Base-by-base conservation (phyloP, 2,329 filamentous ascomycete genomes). In the Plectosphaerella plurivora region DNA sequence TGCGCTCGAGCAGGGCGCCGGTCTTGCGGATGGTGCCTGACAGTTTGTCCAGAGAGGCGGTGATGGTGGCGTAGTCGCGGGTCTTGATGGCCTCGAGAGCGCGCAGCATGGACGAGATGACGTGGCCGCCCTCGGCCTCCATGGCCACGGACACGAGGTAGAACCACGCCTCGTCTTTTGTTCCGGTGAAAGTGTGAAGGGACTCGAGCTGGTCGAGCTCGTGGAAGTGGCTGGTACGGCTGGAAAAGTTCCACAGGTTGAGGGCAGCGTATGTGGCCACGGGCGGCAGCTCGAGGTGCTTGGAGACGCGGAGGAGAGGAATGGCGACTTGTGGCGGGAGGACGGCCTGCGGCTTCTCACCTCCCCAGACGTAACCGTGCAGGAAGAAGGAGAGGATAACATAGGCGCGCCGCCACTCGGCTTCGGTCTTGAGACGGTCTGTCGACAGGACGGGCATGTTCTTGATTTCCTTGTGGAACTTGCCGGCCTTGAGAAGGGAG, bases 81-180 rank as follows among this genome's bases (percentile, higher is more conserved):
- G 73, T 67, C 50, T 82, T 78, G 41, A 86, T 85, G 4, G 88
- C 86, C 14, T 83, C 73, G 11, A 97, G 86, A 2, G 92, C 92
- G 25, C 79, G 72, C 22, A 95, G 74, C 85, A 96, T 91, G 51
- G 86, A 68, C 0, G 89, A 87, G 53, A 97, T 85, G 35, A 90
- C 82, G 0, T 79, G 75, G 0, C 86, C 91, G 0, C 88, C 91
- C 46, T 85, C 81, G 35, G 90, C 88, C 71, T 97, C 93, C 66
- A 97, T 95, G 16, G 92, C 91, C 1, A 94, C 88, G 1, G 90
- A 96, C 55, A 97, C 80, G 37, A 94, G 77, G 60, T 92, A 92
- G 71, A 97, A 97, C 93, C 93, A 97, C 61, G 91, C 91, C 69
- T 97, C 93, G 59, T 95, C 91, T 49, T 87, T 72, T 8, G 90